Percentiles rank a stretch among this genome's conserved stretches.
phyloP scores from a whole-genome alignment of 306 rosid genomes.

The Lagenaria siceraria region DNA sequence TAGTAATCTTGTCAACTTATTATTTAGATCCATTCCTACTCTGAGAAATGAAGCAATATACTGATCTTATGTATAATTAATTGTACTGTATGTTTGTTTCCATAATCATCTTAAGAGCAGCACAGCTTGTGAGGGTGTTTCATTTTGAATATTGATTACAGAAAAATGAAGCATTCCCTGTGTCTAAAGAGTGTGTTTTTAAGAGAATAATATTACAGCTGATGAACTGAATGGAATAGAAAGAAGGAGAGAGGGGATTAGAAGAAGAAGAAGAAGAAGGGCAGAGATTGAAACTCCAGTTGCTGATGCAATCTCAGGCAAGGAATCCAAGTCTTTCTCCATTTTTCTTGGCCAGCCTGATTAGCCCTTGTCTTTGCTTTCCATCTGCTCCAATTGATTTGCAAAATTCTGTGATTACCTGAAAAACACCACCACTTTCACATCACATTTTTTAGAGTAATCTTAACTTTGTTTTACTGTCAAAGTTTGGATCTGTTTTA shows the following conservation, averaged over 20 bases:
- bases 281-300: too few relatives aligned
- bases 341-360: slow-evolving; percentile 93
- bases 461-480: too few relatives aligned
- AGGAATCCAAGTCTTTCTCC: slow-evolving; percentile 97
- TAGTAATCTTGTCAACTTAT: not conserved
- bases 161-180: not conserved
- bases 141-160: not conserved
- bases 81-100: not conserved
- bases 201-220: not conserved
- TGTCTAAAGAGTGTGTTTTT: not conserved
- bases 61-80: not conserved
- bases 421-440: not conserved
- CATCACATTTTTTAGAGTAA: not conserved
- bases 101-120: not conserved
- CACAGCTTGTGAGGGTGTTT: not conserved
- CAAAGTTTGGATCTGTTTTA: too few relatives aligned
- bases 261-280: not conserved
- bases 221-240: not conserved
- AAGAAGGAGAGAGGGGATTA: not conserved
- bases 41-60: not conserved
- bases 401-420: slow-evolving; percentile 97
- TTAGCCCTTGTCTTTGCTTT: slow-evolving; percentile 94
- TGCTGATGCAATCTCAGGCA: slow-evolving; percentile 33
- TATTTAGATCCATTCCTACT: not conserved
- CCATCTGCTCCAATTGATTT: slow-evolving; percentile 96